These are phyloP conservation scores for Santalum album DNA, from an alignment of 164 flowering plant species.

Conservation along the genomic window DNA sequence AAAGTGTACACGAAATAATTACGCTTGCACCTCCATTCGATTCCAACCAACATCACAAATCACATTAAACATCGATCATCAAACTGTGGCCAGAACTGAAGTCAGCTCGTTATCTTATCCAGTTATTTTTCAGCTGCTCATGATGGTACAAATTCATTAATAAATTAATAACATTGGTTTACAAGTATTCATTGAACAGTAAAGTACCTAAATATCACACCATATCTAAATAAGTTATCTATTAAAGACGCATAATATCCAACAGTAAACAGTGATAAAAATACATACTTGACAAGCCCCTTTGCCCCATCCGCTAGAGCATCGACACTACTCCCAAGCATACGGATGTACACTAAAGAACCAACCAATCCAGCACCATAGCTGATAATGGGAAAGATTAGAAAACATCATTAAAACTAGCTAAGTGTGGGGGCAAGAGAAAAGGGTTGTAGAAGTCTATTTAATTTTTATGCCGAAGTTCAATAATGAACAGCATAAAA, in stretches of 20 bases:
- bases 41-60: too few relatives aligned
- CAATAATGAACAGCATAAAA: too few relatives aligned
- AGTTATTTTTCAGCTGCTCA: too few relatives aligned
- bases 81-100: too few relatives aligned
- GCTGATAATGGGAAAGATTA: constrained; percentile 26
- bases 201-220: too few relatives aligned
- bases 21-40: too few relatives aligned
- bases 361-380: constrained; percentile 91
- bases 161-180: neutral
- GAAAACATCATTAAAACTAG: neutral
- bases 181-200: neutral
- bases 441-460: neutral
- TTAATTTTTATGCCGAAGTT: neutral
- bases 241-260: neutral
- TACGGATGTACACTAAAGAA: constrained; percentile 77
- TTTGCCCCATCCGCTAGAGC: constrained; percentile 72
- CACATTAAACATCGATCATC: too few relatives aligned
- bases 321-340: constrained; percentile 89
- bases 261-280: neutral
- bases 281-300: constrained; percentile 65
- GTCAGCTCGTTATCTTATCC: too few relatives aligned
- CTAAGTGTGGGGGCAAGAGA: neutral
- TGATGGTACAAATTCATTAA: too few relatives aligned
- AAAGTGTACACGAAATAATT: too few relatives aligned
- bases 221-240: neutral